Base-by-base conservation (phyloP, 2,329 filamentous ascomycete species). In the Neoarthrinium moseri region DNA sequence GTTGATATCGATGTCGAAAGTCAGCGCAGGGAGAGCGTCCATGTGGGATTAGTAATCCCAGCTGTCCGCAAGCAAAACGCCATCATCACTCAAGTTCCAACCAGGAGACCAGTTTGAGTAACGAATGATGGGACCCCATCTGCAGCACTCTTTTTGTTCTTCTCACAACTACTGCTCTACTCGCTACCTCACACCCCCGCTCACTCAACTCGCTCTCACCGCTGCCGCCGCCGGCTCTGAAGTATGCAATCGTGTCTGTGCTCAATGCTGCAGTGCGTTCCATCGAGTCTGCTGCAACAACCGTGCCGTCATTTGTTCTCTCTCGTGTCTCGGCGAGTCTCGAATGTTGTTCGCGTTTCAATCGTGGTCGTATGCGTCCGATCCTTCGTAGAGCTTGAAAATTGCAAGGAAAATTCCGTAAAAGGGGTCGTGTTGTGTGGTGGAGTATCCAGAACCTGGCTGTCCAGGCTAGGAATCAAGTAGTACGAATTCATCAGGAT, bases 131-230 rank as follows among this genome's bases (percentile, higher is more conserved):
- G 43, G 29, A 38, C 42, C 41, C 36, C 32, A 33, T 36, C 35
- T 45, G 46, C 46, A 48, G 42, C 46, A 48, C 46, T 40, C 43
- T 48, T 41, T 23, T 48, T 48, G 46, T 48, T 48, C 46, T 48
- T 45, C 41, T 45, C 42, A 39, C 40, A 34, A 40, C 46, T 41
- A 47, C 40, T 47, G 33, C 45, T 47, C 32, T 30, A 27, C 33
- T 40, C 42, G 24, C 46, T 45, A 48, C 37, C 34, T 37, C 33
- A 29, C 35, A 39, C 46, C 27, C 23, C 15, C 45, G 24, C 45
- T 47, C 45, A 34, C 41, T 33, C 15, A 20, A 35, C 45, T 34
- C 36, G 7, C 45, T 35, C 38, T 40, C 37, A 39, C 35, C 39
- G 39, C 26, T 34, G 20, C 40, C 29, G 30, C 40, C 29, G 33